phyloP scores from a whole-genome alignment of 2,329 filamentous ascomycete genomes.

The Colletotrichum brevisporum region DNA sequence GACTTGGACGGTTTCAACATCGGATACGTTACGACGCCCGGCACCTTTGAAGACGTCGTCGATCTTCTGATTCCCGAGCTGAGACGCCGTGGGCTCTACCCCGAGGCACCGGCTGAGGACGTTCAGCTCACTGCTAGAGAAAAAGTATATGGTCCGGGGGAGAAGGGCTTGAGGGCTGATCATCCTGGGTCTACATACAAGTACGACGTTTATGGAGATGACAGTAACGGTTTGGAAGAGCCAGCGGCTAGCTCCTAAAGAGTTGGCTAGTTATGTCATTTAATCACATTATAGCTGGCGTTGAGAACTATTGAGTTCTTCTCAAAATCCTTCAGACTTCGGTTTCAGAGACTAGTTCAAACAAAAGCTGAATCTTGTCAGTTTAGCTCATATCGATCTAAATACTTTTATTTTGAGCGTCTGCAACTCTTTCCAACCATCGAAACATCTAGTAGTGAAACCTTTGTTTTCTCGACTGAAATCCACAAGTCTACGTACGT shows the following conservation, averaged over 20 bases:
- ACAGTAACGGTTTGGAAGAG: conserved; percentile 44
- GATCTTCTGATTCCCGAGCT: conserved; percentile 50
- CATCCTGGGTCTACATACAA: conserved; percentile 72
- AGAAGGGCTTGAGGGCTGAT: conserved; percentile 68
- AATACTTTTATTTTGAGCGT: too few relatives aligned
- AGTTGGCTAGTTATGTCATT: not conserved
- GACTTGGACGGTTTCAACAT: conserved; percentile 59
- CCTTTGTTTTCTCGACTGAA: too few relatives aligned
- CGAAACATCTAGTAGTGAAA: too few relatives aligned
- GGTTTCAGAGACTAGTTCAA: too few relatives aligned
- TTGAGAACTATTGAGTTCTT: too few relatives aligned
- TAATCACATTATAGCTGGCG: too few relatives aligned
- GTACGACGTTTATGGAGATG: conserved; percentile 73
- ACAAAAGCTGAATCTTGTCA: too few relatives aligned
- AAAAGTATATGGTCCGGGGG: conserved; percentile 73
- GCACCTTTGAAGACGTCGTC: conserved; percentile 51
- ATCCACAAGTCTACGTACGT: too few relatives aligned
- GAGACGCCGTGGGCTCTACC: conserved; percentile 48
- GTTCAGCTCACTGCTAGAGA: conserved; percentile 67
- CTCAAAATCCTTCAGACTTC: too few relatives aligned
- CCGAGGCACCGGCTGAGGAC: conserved; percentile 47
- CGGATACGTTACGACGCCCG: conserved; percentile 59
- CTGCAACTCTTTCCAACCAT: too few relatives aligned
- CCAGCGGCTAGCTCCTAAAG: not conserved
- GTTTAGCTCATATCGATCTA: too few relatives aligned